Evolutionary conservation across 148 eudicot genomes (phyloP).

Genomic region (Amaranthus cruentus): DNA sequence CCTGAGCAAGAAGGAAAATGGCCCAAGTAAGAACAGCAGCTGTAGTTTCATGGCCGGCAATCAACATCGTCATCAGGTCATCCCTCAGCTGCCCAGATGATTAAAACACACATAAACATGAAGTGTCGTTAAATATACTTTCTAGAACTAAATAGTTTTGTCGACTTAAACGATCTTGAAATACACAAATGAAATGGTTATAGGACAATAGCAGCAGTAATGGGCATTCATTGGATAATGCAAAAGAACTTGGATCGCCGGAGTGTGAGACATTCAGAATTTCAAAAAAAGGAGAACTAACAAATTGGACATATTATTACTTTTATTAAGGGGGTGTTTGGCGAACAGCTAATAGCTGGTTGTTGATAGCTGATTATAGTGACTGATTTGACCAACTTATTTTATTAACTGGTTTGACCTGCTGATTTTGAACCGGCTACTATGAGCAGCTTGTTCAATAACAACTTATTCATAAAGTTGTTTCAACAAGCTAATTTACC

Average conservation of each 20-base stretch:
- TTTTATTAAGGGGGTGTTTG: no score
- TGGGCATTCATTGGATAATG: background rate
- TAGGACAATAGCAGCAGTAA: background rate
- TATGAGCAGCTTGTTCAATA: no score
- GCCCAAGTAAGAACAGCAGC: slow-evolving; percentile 99
- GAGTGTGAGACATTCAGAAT: background rate
- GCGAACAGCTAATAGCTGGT: no score
- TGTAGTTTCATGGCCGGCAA: slow-evolving; percentile 98
- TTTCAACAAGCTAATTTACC: no score
- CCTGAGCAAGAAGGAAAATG: slow-evolving; percentile 85
- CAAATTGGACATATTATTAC: background rate
- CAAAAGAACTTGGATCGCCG: slow-evolving; percentile 3
- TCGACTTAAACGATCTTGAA: background rate
- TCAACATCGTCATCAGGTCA: slow-evolving; percentile 99
- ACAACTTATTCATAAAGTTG: no score
- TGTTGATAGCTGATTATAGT: no score
- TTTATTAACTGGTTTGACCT: no score
- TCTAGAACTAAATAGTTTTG: background rate
- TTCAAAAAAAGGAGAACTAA: background rate
- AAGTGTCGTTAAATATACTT: background rate
- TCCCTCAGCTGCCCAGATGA: slow-evolving; percentile 69
- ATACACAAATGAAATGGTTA: background rate
- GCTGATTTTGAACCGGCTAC: no score
- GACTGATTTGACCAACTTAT: no score
- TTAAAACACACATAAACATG: background rate